A percentile compares a stretch with the other conserved stretches of the same genome.
Evolutionary conservation across 306 rosid genomes (phyloP).

Genomic region (Mimosa pudica): DNA sequence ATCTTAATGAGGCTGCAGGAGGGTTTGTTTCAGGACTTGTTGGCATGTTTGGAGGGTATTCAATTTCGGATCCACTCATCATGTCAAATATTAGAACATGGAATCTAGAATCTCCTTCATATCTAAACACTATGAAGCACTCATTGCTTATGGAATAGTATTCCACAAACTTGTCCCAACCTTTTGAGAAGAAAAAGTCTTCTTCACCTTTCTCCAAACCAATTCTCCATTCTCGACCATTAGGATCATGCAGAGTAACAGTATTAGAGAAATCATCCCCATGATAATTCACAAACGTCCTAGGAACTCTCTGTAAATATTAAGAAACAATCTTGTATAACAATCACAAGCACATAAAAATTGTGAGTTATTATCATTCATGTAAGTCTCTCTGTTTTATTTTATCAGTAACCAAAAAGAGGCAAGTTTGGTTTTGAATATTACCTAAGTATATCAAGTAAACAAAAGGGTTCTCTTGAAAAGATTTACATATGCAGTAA

Average conservation of each 20-base stretch:
- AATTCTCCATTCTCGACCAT: slow-evolving; percentile 32
- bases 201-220: slow-evolving; percentile 23
- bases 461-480: not conserved
- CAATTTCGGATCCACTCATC: slow-evolving; percentile 31
- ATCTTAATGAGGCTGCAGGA: too few species aligned
- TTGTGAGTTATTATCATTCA: not conserved
- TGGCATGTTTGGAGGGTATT: slow-evolving; percentile 19
- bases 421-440: not conserved
- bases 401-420: not conserved
- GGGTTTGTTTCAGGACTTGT: not conserved
- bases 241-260: slow-evolving; percentile 23
- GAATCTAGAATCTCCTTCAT: slow-evolving; percentile 34
- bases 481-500: not conserved
- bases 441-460: not conserved
- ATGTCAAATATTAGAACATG: slow-evolving; percentile 29
- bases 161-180: slow-evolving; percentile 31
- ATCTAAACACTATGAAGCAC: slow-evolving; percentile 34
- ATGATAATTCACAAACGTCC: not conserved
- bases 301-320: slow-evolving; percentile 32
- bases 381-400: not conserved
- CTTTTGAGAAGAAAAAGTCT: slow-evolving; percentile 10
- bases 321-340: not conserved
- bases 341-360: not conserved
- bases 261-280: slow-evolving; percentile 12
- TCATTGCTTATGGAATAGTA: slow-evolving; percentile 17